Percentiles rank a stretch among this genome's conserved stretches.
Evolutionary conservation across 208 protist genomes (phyloP).

Genomic region (Plasmodiophora brassicae): DNA sequence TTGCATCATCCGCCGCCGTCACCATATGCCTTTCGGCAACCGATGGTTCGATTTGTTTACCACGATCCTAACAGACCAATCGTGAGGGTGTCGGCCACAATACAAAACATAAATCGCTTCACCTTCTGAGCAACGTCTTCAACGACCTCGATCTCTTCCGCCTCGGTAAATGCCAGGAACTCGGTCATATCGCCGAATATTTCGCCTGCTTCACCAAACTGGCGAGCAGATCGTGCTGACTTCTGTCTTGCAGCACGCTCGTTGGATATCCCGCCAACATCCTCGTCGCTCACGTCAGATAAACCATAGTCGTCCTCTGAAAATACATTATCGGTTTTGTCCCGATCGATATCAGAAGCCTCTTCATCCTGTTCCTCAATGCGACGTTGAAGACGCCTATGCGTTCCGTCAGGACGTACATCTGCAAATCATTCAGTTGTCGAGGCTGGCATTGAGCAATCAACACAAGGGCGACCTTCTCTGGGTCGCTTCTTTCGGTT

Average conservation of each 20-base stretch:
- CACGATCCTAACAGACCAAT: background rate
- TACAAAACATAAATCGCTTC: background rate
- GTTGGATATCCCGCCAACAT: background rate
- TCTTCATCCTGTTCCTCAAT: background rate
- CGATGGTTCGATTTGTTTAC: background rate
- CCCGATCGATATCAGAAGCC: background rate
- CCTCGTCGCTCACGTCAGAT: background rate
- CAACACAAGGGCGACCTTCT: background rate
- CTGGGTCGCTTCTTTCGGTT: background rate
- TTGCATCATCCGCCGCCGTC: background rate
- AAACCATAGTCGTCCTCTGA: background rate
- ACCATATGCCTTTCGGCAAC: slow-evolving; percentile 15
- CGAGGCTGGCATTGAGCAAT: background rate
- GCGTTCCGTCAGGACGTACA: background rate
- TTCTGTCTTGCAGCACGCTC: background rate
- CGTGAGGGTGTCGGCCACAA: background rate
- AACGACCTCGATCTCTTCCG: background rate
- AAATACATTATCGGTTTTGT: background rate
- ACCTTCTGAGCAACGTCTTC: background rate
- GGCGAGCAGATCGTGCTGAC: background rate
- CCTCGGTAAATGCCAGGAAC: background rate
- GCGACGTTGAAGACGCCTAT: background rate
- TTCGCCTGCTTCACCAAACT: background rate
- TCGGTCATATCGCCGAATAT: slow-evolving; percentile 34
- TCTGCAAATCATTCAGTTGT: too few relatives aligned